Conservation (phyloP, 106 monocot species). For the Phalaenopsis equestris region DNA sequence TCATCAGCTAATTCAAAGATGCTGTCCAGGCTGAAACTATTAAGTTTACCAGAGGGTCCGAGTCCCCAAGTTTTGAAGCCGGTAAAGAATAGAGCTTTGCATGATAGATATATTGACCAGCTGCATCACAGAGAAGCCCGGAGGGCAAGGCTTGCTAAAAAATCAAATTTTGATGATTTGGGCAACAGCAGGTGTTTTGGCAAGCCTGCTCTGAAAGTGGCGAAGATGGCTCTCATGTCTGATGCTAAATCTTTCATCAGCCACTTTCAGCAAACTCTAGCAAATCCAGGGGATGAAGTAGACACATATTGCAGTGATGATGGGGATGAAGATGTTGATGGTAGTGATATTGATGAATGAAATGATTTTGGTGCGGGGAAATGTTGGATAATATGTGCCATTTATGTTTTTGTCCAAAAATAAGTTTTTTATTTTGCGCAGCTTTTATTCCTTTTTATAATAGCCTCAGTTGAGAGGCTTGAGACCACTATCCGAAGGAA, state of each 20-base stretch:
- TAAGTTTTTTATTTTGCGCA: too few species aligned
- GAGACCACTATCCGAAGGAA: too few species aligned
- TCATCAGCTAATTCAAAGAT: conserved; percentile 16
- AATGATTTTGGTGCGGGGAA: not conserved
- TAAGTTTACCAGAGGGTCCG: conserved; percentile 2
- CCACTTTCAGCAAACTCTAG: conserved; percentile 24
- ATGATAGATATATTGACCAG: conserved; percentile 68
- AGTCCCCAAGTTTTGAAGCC: conserved; percentile 64
- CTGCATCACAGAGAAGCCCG: conserved; percentile 41
- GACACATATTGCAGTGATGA: not conserved
- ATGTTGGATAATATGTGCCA: not conserved
- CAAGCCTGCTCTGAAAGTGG: conserved; percentile 20
- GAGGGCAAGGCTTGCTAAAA: conserved; percentile 17
- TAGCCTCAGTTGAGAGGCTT: too few species aligned
- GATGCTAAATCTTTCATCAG: conserved; percentile 48
- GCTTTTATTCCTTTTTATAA: too few species aligned
- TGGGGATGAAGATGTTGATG: conserved; percentile 9
- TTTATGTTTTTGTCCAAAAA: too few species aligned
- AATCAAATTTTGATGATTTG: not conserved
- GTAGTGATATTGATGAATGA: conserved; percentile 5
- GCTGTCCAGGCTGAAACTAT: conserved; percentile 24
- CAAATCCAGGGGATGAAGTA: conserved; percentile 10
- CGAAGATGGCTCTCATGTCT: conserved; percentile 36
- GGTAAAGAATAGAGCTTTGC: conserved; percentile 52
- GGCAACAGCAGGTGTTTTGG: not conserved